Conservation (phyloP, 345 rosid species). For the Euphorbia lathyris region DNA sequence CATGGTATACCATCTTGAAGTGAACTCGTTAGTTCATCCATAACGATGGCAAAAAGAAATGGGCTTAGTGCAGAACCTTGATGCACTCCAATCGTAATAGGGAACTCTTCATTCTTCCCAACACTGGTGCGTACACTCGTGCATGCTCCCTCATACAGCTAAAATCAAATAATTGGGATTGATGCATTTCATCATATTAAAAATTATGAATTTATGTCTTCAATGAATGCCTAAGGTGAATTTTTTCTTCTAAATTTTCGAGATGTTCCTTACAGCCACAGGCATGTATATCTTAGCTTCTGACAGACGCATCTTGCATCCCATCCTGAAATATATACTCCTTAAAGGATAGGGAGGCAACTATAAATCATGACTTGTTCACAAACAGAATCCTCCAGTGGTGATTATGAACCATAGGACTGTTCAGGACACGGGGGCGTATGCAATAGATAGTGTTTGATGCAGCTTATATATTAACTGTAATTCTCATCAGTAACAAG, state of each 20-base stretch:
- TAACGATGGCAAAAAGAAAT: too few species aligned
- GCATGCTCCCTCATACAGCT: too few species aligned
- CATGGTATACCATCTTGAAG: too few species aligned
- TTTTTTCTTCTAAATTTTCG: neutral
- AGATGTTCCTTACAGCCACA: neutral
- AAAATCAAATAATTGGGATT: neutral
- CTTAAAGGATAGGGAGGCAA: neutral
- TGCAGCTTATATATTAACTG: neutral
- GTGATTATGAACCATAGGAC: neutral
- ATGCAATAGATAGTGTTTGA: neutral
- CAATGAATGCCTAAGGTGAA: neutral
- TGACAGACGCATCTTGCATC: neutral
- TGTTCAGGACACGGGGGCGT: neutral
- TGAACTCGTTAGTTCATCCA: too few species aligned
- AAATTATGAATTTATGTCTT: neutral
- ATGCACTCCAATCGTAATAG: too few species aligned
- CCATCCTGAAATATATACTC: neutral
- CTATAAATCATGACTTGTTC: neutral
- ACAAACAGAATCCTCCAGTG: neutral
- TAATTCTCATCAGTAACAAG: neutral
- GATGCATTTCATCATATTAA: neutral
- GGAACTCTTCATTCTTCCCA: too few species aligned
- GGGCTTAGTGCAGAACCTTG: too few species aligned
- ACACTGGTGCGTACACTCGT: too few species aligned
- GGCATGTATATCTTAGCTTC: neutral